Conservation (phyloP, 1,284 basidiomycete genomes). For the Papiliotrema terrestris region DNA sequence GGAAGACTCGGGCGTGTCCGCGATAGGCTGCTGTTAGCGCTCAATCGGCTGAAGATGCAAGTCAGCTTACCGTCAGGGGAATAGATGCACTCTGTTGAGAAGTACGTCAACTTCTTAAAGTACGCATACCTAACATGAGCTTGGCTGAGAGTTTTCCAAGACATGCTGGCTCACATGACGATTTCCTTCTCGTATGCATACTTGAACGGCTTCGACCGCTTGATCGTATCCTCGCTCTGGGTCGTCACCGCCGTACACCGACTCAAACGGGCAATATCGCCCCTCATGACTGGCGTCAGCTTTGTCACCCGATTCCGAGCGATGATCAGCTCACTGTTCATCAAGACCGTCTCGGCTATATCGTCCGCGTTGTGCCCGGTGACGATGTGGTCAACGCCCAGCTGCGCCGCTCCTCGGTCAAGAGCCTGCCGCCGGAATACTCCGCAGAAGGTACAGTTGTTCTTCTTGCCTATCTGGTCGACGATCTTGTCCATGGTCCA, state of each 20-base stretch:
- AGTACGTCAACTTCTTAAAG: constrained; percentile 97
- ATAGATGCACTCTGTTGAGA: constrained; percentile 99
- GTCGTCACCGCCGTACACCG: constrained; percentile 93
- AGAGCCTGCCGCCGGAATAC: constrained; percentile 95
- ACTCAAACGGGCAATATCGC: constrained; percentile 90
- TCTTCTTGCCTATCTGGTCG: constrained; percentile 88
- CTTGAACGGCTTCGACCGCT: constrained; percentile 97
- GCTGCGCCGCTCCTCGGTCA: constrained; percentile 83
- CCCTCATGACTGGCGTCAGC: constrained; percentile 74
- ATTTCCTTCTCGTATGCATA: constrained; percentile 99
- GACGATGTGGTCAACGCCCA: constrained; percentile 95
- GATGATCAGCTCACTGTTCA: constrained; percentile 76
- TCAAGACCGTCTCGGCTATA: constrained; percentile 95
- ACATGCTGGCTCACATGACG: constrained; percentile 68
- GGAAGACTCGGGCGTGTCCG: constrained; percentile 87
- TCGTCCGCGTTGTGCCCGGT: constrained; percentile 99
- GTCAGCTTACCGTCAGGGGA: constrained; percentile 67
- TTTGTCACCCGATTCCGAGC: background rate
- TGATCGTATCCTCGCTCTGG: constrained; percentile 89
- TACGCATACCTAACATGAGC: constrained; percentile 78
- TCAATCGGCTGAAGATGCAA: background rate
- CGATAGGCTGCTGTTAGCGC: constrained; percentile 66
- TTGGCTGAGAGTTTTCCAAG: background rate
- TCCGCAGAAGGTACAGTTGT: constrained; percentile 96
- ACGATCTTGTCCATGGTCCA: constrained; percentile 99